A percentile compares a stretch with the other conserved stretches of the same genome.
phyloP scores from a whole-genome alignment of 202 grass and related monocot genomes.

The Dendrocalamus latiflorus region DNA sequence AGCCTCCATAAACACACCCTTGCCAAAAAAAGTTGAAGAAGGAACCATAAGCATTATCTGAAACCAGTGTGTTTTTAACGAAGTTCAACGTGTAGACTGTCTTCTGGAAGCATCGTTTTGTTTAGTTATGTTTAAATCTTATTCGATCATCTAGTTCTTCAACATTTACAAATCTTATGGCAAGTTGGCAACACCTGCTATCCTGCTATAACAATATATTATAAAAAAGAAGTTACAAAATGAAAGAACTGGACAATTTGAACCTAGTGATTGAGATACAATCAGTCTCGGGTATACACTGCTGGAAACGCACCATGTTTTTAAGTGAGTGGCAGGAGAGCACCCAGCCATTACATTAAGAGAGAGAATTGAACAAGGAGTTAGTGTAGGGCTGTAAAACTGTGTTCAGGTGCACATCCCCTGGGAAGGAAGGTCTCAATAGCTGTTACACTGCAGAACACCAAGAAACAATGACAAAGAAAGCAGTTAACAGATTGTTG shows the following conservation, averaged over 20 bases:
- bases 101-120: background rate
- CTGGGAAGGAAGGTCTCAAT: background rate
- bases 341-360: background rate
- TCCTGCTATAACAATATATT: background rate
- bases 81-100: background rate
- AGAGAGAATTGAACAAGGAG: background rate
- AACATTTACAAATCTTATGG: background rate
- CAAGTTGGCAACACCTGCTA: background rate
- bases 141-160: background rate
- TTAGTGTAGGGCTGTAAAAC: background rate
- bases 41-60: background rate
- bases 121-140: background rate
- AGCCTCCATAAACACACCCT: background rate
- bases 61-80: background rate
- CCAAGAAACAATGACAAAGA: background rate
- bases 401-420: background rate
- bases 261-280: background rate
- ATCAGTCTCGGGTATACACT: background rate
- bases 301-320: background rate
- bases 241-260: background rate
- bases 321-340: background rate
- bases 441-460: background rate
- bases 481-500: background rate
- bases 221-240: background rate
- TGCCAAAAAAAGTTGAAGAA: background rate